Evolutionary conservation across 192 early-diverging fungal species (phyloP), one percentile per base, ranked within the genome.

Genomic region (Coemansia sp.): DNA sequence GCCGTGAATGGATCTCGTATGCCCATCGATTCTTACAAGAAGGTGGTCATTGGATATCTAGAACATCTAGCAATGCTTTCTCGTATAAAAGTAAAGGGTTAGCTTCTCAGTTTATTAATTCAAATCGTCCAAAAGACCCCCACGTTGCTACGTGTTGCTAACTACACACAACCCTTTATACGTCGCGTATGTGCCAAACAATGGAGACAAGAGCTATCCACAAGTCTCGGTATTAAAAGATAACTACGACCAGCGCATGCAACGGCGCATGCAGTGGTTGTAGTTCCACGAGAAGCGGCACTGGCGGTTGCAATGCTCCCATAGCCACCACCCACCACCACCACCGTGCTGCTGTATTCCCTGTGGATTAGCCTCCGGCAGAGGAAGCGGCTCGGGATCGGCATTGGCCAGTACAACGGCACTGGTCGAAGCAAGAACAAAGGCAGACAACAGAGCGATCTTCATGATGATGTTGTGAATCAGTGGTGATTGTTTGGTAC

Each of bases 211-310:
- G 10, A 50, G 18, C n/a, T 49, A 45, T 45, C 44, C 44, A 4
- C 13, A 15, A 45, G 9, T 0, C 44, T 45, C 44, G 26, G 26
- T 3, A 26, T 18, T 15, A 50, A 50, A n/a, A 11, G 52, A 9
- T 23, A 11, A 54, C 52, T 21, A 54, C 52, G 21, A 23, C 9
- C 16, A n/a, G 16, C 9, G 57, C 57, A 59, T 41, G 3, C 57
- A 59, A 9, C 57, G 57, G 38, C 57, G 57, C 37, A 59, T 59
- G 39, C 57, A 59, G 4, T 59, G 38, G 39, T 59, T n/a, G n/a
- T 59, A 59, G 57, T 59, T 41, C 57, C 57, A 59, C 16, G 57
- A 39, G 13, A 16, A 5, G 19, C n/a, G 4, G 57, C 57, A 59
- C 8, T 16, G 38, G 5, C 57, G 32, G 15, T 59, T 16, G 37